phyloP scores from a whole-genome alignment of 495 filamentous ascomycete species.

The Diplogelasinospora grovesii region DNA sequence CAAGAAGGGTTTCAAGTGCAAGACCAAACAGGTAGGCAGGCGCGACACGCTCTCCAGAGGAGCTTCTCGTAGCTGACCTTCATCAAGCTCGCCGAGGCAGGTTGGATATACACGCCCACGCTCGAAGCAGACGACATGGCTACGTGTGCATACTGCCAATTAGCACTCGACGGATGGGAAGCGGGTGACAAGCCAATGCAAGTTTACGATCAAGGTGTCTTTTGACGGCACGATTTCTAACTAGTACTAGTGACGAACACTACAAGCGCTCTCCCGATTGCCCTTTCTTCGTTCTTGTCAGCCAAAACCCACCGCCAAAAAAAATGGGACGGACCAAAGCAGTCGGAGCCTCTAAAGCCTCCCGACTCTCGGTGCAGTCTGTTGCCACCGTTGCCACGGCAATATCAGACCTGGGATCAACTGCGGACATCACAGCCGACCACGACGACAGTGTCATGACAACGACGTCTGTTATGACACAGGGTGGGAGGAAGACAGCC shows the following conservation, averaged over 20 bases:
- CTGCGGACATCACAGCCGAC: slow-evolving; percentile 43
- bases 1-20: slow-evolving; percentile 82
- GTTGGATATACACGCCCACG: slow-evolving; percentile 88
- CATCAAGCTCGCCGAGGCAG: slow-evolving; percentile 74
- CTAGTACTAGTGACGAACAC: slow-evolving; percentile 68
- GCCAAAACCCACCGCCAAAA: slow-evolving; percentile 38
- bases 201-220: slow-evolving; percentile 27
- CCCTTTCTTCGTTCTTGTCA: slow-evolving; percentile 63
- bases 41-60: not conserved
- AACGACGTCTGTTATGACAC: slow-evolving; percentile 48
- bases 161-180: slow-evolving; percentile 88
- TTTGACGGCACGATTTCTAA: slow-evolving; percentile 11
- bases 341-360: slow-evolving; percentile 57
- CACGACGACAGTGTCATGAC: slow-evolving; percentile 67
- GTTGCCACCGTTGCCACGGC: slow-evolving; percentile 49
- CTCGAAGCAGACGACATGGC: slow-evolving; percentile 75
- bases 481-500: slow-evolving; percentile 43
- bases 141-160: slow-evolving; percentile 78
- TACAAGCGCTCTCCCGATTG: slow-evolving; percentile 69
- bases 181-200: slow-evolving; percentile 80
- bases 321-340: slow-evolving; percentile 47
- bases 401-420: slow-evolving; percentile 43
- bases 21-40: slow-evolving; percentile 71
- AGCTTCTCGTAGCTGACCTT: slow-evolving; percentile 15
- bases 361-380: slow-evolving; percentile 66